Conservation (phyloP, 148 eudicot genomes). For the Fallopia convolvulus region DNA sequence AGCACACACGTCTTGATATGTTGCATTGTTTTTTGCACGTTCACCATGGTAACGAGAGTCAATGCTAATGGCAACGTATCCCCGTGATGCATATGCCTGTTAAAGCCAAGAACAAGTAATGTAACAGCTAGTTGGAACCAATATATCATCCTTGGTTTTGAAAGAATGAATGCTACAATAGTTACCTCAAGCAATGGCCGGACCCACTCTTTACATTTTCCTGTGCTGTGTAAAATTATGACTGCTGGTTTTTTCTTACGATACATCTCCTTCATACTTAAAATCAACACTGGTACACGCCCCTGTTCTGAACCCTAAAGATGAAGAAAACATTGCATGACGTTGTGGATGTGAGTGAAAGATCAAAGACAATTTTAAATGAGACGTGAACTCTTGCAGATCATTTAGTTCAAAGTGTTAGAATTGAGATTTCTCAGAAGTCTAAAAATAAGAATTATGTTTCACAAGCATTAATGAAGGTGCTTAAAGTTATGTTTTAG, state of each 20-base stretch:
- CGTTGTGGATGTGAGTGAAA: neutral
- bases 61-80: constrained; percentile 75
- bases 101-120: constrained; percentile 4
- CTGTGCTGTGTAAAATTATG: constrained; percentile 80
- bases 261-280: constrained; percentile 49
- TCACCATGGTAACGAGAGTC: constrained; percentile 99
- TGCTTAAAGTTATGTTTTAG: too few relatives aligned
- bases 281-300: constrained; percentile 65
- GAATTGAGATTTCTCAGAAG: too few relatives aligned
- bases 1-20: constrained; percentile 67
- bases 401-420: neutral
- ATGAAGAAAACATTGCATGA: neutral
- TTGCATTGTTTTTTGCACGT: constrained; percentile 67
- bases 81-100: constrained; percentile 98
- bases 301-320: constrained; percentile 84
- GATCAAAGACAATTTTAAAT: neutral
- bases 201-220: constrained; percentile 91
- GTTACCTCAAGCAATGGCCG: constrained; percentile 89
- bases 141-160: neutral
- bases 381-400: neutral
- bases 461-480: too few relatives aligned
- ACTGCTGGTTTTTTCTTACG: constrained; percentile 67
- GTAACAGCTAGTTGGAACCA: neutral
- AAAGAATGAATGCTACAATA: neutral
- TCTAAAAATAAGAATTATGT: too few relatives aligned